A percentile compares a stretch with the other conserved stretches of the same genome.
These are phyloP conservation scores for Starmerella lactis-condensi DNA, from an alignment of 805 yeast genomes.

Conservation along the genomic window DNA sequence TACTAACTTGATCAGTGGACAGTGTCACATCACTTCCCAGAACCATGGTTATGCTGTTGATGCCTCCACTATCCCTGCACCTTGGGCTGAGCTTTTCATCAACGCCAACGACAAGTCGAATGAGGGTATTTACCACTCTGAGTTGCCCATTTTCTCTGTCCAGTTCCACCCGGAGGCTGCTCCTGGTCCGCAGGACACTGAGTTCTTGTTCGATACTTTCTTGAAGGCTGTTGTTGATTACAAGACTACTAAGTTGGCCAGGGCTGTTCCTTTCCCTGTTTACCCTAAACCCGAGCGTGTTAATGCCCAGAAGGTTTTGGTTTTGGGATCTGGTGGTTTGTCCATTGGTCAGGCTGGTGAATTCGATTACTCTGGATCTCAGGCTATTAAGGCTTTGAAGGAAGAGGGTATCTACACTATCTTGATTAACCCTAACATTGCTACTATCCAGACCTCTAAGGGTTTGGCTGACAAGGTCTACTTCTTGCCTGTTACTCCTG, in stretches of 20 bases:
- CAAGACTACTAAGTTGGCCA: conserved; percentile 29
- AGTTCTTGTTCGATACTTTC: conserved; percentile 86
- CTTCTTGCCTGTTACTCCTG: conserved; percentile 93
- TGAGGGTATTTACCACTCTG: conserved; percentile 89
- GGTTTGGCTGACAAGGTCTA: conserved; percentile 97
- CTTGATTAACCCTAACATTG: conserved; percentile 91
- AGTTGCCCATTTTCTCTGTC: conserved; percentile 83
- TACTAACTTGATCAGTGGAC: conserved; percentile 72
- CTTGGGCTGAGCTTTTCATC: conserved; percentile 88
- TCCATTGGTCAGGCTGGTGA: conserved; percentile 99
- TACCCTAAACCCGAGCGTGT: conserved; percentile 24
- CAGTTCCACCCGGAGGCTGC: conserved; percentile 99
- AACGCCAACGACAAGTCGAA: conserved; percentile 94
- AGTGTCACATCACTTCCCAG: conserved; percentile 96
- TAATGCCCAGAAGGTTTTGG: conserved; percentile 75
- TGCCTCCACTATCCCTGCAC: conserved; percentile 45
- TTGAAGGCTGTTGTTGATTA: conserved; percentile 55
- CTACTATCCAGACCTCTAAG: conserved; percentile 94
- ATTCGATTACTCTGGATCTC: conserved; percentile 96
- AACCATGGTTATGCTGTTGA: conserved; percentile 98
- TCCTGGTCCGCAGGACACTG: conserved; percentile 98
- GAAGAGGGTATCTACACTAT: conserved; percentile 96
- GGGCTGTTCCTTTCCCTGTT: conserved; percentile 63
- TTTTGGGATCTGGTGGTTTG: conserved; percentile 94
- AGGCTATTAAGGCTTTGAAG: conserved; percentile 94